phyloP scores from a whole-genome alignment of 768 basidiomycete genomes.

The Pisolithus tinctorius region DNA sequence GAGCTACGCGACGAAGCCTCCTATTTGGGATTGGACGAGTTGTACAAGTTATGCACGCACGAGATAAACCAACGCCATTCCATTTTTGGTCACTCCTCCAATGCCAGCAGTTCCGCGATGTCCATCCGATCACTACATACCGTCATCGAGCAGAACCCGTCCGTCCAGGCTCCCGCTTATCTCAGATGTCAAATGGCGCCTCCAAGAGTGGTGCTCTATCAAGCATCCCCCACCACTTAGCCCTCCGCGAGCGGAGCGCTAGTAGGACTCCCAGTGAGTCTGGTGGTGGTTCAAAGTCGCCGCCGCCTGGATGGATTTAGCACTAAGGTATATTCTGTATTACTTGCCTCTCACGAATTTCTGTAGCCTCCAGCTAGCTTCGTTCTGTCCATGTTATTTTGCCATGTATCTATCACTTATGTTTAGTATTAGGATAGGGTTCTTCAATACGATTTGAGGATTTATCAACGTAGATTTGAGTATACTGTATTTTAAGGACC shows the following conservation, averaged over 20 bases:
- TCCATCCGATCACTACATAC: conserved; percentile 59
- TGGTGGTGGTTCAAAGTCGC: conserved; percentile 7
- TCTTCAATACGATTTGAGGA: background rate
- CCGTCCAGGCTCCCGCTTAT: conserved; percentile 6
- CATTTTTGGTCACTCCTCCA: conserved; percentile 32
- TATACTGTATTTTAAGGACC: background rate
- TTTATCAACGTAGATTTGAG: background rate
- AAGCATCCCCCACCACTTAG: conserved; percentile 4
- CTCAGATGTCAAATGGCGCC: background rate
- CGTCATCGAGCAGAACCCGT: conserved; percentile 47
- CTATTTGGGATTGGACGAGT: conserved; percentile 62
- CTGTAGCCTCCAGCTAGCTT: too few relatives aligned
- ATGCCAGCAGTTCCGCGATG: conserved; percentile 37
- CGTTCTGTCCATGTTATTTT: too few relatives aligned
- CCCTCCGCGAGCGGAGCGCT: conserved; percentile 13
- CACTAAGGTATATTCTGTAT: background rate
- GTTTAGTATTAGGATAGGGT: background rate
- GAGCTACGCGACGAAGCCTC: conserved; percentile 76
- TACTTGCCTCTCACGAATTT: background rate
- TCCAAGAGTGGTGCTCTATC: conserved; percentile 1
- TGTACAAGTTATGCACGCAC: conserved; percentile 59
- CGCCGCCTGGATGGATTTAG: conserved; percentile 47
- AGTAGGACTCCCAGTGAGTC: conserved; percentile 5
- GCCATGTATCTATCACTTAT: too few relatives aligned
- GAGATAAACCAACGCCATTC: conserved; percentile 54